Evolutionary conservation across 805 yeast genomes (phyloP), one percentile per base, ranked within the genome.

Genomic region (Candida germanica): DNA sequence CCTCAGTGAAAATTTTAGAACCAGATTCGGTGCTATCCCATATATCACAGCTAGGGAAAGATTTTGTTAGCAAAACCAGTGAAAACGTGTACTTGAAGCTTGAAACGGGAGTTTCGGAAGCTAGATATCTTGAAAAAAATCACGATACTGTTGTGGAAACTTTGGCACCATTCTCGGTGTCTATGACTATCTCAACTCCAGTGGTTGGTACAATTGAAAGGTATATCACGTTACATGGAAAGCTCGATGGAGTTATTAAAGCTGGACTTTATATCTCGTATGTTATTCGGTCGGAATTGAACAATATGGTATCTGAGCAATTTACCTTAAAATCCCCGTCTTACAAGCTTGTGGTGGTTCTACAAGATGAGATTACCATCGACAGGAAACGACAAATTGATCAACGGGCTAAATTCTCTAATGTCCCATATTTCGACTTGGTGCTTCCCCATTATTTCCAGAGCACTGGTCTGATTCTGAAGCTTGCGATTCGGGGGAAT

Each of bases 151-250:
- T 52, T n/a, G 19, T 20, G 4, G 30, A 45, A 13, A 23, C 13
- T 5, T 26, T 63, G 21, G 35, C 43, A 5, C 43, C 44, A 13
- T 65, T 64, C 29, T 34, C 32, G 5, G 32, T 56, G 5, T 42
- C 39, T 4, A 19, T 59, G 5, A 25, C 47, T 1, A 23, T 61
- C 5, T 56, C 65, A 0, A 40, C 43, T 5, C 29, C 42, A 2
- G 33, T 39, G 1, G 46, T 56, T 5, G 65, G 61, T 6, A 32
- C 56, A 8, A 43, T 62, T 6, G 71, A 66, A 26, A 39, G 66
- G 30, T 51, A 49, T 33, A 33, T 66, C 5, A 46, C 62, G 1
- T 22, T 67, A 5, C 50, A 50, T 31, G 73, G 73, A 1, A 38
- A 35, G 9, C 19, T 42, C 15, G 40, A 43, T 6, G 33, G 46